Evolutionary conservation across 2,329 filamentous ascomycete species (phyloP).

Genomic region (Phaeosphaeriaceae sp.): DNA sequence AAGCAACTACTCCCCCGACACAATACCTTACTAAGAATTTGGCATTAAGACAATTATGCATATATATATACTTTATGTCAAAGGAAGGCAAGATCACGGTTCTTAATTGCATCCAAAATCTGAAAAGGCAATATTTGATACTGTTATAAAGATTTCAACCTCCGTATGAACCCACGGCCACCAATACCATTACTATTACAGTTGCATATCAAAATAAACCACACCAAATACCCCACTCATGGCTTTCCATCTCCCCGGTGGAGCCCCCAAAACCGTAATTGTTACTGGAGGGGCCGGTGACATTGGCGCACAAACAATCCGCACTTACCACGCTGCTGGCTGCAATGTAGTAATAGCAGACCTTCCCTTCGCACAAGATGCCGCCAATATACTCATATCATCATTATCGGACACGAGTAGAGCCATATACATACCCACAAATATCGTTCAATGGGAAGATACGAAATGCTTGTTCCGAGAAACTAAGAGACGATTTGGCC

Average conservation of each 20-base stretch:
- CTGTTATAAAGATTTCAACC: no score
- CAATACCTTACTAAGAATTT: no score
- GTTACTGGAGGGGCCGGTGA: conserved; percentile 52
- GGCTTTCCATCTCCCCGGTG: conserved; percentile 15
- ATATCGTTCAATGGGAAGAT: conserved; percentile 48
- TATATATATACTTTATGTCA: background rate
- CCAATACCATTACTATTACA: no score
- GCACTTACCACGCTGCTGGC: conserved; percentile 44
- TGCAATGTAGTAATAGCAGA: conserved; percentile 52
- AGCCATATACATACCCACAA: conserved; percentile 46
- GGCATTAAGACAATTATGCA: background rate
- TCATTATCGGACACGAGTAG: conserved; percentile 32
- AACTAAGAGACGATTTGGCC: conserved; percentile 41
- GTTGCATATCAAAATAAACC: background rate
- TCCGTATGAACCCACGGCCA: no score
- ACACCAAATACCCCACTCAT: conserved; percentile 1
- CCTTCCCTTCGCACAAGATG: conserved; percentile 27
- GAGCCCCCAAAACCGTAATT: conserved; percentile 46
- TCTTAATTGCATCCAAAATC: no score
- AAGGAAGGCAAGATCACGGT: background rate
- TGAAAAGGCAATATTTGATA: no score
- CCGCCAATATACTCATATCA: conserved; percentile 38
- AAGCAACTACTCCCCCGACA: conserved; percentile 10
- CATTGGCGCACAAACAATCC: conserved; percentile 51
- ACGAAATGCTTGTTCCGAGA: conserved; percentile 44